phyloP scores from a whole-genome alignment of 257 asterid genomes.

The Perilla frutescens region DNA sequence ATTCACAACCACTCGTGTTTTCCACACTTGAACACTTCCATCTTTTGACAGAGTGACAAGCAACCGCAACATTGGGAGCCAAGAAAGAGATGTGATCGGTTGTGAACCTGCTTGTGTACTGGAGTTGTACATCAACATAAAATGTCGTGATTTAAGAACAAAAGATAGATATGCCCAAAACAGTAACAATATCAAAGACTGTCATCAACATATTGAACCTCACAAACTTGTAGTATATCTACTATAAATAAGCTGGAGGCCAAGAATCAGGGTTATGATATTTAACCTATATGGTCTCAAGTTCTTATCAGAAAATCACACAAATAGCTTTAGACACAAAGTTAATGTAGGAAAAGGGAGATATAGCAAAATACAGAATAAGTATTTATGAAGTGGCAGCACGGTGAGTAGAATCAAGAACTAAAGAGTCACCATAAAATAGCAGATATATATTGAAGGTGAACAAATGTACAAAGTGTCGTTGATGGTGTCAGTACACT shows the following conservation, averaged over 20 bases:
- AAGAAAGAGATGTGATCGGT: conserved; percentile 90
- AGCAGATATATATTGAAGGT: not conserved
- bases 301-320: conserved; percentile 22
- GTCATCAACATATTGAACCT: conserved; percentile 26
- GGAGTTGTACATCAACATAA: conserved; percentile 44
- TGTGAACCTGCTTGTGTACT: conserved; percentile 99
- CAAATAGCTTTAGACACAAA: not conserved
- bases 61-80: conserved; percentile 88
- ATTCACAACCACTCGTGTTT: conserved; percentile 80
- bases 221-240: conserved; percentile 30
- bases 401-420: conserved; percentile 17
- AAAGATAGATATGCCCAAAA: conserved; percentile 25
- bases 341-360: conserved; percentile 4
- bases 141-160: conserved; percentile 35
- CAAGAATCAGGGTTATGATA: conserved; percentile 26
- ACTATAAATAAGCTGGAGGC: conserved; percentile 14
- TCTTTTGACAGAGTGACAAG: conserved; percentile 94
- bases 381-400: conserved; percentile 15
- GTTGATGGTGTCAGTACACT: not conserved
- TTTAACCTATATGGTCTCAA: conserved; percentile 18
- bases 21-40: conserved; percentile 97
- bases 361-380: conserved; percentile 11
- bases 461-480: conserved; percentile 20
- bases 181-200: conserved; percentile 17
- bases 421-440: conserved; percentile 14